Evolutionary conservation across 768 basidiomycete genomes (phyloP), one percentile per base, ranked within the genome.

Genomic region (Leccinum sublutescens): DNA sequence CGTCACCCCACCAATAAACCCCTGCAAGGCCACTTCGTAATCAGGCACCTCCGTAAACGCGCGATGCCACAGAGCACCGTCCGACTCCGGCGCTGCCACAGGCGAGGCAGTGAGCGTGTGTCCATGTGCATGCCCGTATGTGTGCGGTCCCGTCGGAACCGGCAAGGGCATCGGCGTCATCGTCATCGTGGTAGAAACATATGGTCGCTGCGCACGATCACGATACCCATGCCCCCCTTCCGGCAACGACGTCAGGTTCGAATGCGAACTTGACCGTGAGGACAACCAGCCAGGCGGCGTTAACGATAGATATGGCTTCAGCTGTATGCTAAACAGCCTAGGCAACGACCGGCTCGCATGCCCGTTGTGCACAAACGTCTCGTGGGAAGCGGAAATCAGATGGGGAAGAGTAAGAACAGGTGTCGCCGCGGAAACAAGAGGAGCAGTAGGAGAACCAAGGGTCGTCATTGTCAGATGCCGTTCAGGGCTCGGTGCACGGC

Each of bases 1-100:
- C 10, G 89, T 86, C n/a, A 95, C 87, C 5, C 95, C 94, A 7
- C 95, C 95, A 27, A 95, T 80, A 74, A 95, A 96, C 6, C 94
- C 95, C 14, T 89, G 79, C 61, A 88, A 85, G 3, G 95, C 93
- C 50, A 91, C 81, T 19, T 81, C 81, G 72, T 98, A 98, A 64
- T 91, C 85, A 1, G 96, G 96, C 17, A 97, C 91, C 77, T 81
- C 85, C 63, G 82, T 90, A 66, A 84, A 87, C 50, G 85, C 83
- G 21, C 86, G 80, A 62, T 84, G 84, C 58, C 88, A 75, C 62
- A 84, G 62, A 62, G 72, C 67, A 15, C 70, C 69, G 56, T 70
- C 72, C 19, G 68, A 64, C 62, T 68, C 52, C 56, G 73, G 69
- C 0, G 15, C 5, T 48, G 56, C 31, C 21, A 40, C 57, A 19